phyloP scores from a whole-genome alignment of 176 grass and related monocot species.

The Carex myosuroides region DNA sequence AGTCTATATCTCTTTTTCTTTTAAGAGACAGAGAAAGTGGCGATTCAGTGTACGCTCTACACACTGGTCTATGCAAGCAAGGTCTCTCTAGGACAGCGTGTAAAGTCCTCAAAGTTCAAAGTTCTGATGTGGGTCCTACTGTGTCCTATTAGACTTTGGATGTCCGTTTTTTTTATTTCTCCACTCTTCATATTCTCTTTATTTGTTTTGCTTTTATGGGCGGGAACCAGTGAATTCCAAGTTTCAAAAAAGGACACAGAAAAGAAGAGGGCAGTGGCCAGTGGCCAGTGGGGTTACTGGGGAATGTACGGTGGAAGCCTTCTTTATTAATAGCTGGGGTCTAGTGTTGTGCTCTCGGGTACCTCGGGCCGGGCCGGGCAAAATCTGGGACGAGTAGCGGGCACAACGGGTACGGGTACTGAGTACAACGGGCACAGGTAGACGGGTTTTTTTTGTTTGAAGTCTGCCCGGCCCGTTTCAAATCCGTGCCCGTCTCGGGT shows the following conservation, averaged over 20 bases:
- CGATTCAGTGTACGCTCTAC: not conserved
- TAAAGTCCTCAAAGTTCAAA: conserved; percentile 12
- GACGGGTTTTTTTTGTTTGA: too few species aligned
- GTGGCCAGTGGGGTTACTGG: not conserved
- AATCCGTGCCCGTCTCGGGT: too few species aligned
- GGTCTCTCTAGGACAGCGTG: not conserved
- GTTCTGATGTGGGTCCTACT: not conserved
- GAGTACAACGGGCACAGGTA: too few species aligned
- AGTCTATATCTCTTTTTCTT: not conserved
- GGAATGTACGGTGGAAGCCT: not conserved
- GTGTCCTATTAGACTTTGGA: not conserved
- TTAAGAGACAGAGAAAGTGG: not conserved
- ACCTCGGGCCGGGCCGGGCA: too few species aligned
- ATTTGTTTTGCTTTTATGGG: conserved; percentile 8
- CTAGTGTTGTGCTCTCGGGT: too few species aligned
- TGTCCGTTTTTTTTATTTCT: not conserved
- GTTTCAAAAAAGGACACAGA: conserved; percentile 17
- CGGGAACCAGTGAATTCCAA: not conserved
- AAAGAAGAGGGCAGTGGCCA: not conserved
- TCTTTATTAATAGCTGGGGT: not conserved
- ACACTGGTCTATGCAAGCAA: not conserved
- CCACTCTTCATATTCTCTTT: not conserved
- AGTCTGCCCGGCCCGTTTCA: too few species aligned
- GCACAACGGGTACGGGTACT: too few species aligned
- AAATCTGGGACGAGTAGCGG: too few species aligned